Conservation (phyloP, 1,284 basidiomycete species). For the Agroathelia rolfsii region DNA sequence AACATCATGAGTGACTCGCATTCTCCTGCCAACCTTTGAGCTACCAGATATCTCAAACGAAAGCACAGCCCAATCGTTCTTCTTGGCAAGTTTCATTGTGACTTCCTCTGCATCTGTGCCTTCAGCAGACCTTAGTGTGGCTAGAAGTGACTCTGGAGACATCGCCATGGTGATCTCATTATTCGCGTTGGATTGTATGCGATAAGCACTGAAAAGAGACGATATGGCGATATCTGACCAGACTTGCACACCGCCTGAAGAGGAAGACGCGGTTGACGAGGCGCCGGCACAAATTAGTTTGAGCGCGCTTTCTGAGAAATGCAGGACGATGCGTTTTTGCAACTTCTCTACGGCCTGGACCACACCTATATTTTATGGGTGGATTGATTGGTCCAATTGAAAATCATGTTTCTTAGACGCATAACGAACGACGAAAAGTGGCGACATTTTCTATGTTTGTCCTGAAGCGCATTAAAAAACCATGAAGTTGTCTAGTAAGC, state of each 20-base stretch:
- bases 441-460: constrained; percentile 50
- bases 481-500: no score
- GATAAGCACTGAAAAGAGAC: constrained; percentile 71
- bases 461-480: constrained; percentile 55
- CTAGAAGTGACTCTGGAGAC: constrained; percentile 65
- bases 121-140: constrained; percentile 57
- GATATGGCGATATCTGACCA: constrained; percentile 45
- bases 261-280: no score
- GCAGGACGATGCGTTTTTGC: constrained; percentile 76
- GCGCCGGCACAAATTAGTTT: constrained; percentile 80
- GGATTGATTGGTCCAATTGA: constrained; percentile 1
- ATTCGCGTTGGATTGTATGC: constrained; percentile 79
- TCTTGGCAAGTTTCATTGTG: constrained; percentile 77
- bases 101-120: constrained; percentile 44
- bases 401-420: not conserved
- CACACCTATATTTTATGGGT: constrained; percentile 37
- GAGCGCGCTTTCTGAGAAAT: constrained; percentile 67
- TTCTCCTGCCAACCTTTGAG: constrained; percentile 41
- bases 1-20: constrained; percentile 64
- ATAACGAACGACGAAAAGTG: constrained; percentile 45
- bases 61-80: constrained; percentile 64
- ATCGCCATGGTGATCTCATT: constrained; percentile 76
- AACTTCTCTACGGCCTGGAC: constrained; percentile 74
- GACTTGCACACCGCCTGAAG: constrained; percentile 80
- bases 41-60: constrained; percentile 61